A percentile compares a stretch with the other conserved stretches of the same genome.
These are phyloP conservation scores for Didymella keratinophila DNA, from an alignment of 2,329 filamentous ascomycete species.

Conservation along the genomic window DNA sequence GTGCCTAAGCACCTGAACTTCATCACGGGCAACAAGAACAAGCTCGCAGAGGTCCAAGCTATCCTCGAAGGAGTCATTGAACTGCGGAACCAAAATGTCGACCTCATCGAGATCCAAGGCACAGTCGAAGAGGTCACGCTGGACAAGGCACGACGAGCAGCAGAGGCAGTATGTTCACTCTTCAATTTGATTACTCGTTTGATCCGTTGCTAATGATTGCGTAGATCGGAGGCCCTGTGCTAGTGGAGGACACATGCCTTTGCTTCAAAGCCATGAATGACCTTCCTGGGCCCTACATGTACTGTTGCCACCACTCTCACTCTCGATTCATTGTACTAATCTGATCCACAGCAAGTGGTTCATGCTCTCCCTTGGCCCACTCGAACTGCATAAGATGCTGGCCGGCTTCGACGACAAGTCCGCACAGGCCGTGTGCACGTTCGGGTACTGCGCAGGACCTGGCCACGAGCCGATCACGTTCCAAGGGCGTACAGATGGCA, in stretches of 20 bases:
- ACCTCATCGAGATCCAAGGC: constrained; percentile 90
- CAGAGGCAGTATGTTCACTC: constrained; percentile 68
- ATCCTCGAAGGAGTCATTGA: constrained; percentile 78
- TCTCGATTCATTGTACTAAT: constrained; percentile 4
- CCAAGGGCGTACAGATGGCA: constrained; percentile 85
- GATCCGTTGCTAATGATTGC: constrained; percentile 15
- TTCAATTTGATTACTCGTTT: background rate
- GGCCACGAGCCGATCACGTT: constrained; percentile 86
- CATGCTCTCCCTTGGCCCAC: constrained; percentile 79
- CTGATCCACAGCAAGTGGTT: constrained; percentile 83
- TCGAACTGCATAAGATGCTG: constrained; percentile 88
- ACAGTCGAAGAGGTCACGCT: constrained; percentile 88
- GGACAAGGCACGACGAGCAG: constrained; percentile 86
- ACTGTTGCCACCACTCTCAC: constrained; percentile 25
- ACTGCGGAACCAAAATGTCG: constrained; percentile 76
- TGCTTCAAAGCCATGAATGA: constrained; percentile 91
- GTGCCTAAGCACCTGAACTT: constrained; percentile 74
- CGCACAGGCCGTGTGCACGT: constrained; percentile 93
- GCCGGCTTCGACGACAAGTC: constrained; percentile 89
- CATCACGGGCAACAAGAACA: constrained; percentile 96
- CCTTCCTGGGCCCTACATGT: constrained; percentile 98
- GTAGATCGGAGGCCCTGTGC: constrained; percentile 82
- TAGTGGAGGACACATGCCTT: constrained; percentile 95
- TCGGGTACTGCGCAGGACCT: constrained; percentile 87
- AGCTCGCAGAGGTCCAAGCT: constrained; percentile 85